Evolutionary conservation across 108 stramenopile genomes (phyloP), one percentile per base, ranked within the genome.

Genomic region (Schizochytrium sp.): DNA sequence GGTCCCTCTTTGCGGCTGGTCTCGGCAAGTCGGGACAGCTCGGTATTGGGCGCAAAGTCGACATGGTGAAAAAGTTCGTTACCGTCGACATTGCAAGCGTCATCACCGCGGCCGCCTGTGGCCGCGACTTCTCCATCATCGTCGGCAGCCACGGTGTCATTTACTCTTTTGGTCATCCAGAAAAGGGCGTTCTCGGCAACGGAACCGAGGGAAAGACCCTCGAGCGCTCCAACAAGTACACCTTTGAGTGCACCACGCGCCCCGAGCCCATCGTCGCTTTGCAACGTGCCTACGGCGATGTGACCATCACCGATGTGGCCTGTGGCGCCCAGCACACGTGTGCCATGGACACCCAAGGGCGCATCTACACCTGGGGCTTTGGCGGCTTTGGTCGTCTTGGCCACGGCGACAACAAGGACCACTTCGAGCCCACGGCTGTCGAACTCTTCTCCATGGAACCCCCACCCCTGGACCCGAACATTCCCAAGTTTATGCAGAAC

Each of bases 291-390:
- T 83, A 83, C 51, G 76, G 51, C n/a, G 51, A 83, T 4, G 76
- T 60, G 12, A 16, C 12, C 58, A 58, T 88, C 45, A 57, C 51
- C 25, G 44, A 89, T 58, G 91, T 92, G 5, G 91, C 90, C 71
- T 92, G 92, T 89, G 92, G 92, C 48, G 92, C 90, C n/a, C 91
- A 92, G 87, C 92, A 92, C 91, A 90, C 91, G 19, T 90, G 91
- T 43, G 90, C 89, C 19, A 53, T 92, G 58, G 90, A 90, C 83
- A 58, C 72, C 41, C 45, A 41, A 44, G 92, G 92, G 44, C 59
- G 88, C 14, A 89, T 92, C 29, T 92, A 92, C 72, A 92, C 92
- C 43, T 92, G 92, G 92, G 92, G 92, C 57, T 72, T 45, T 34
- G 92, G 92, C 53, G 91, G 89, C 41, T 92, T 90, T 63, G 92